phyloP scores from a whole-genome alignment of 2,329 filamentous ascomycete species.

The Ophiosphaerella narmari region DNA sequence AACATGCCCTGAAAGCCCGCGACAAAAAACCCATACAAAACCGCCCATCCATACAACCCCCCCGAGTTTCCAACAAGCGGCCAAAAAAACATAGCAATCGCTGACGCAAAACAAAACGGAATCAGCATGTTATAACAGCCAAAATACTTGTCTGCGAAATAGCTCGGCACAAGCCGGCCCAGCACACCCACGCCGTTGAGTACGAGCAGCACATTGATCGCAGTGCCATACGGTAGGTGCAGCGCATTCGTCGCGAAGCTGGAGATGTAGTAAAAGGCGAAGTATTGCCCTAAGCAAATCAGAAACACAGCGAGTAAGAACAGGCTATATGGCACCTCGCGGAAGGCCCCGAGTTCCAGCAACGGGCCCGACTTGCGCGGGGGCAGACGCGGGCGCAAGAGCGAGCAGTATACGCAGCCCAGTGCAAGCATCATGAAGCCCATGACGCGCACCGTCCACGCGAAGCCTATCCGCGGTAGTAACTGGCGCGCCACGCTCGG shows the following conservation, averaged over 20 bases:
- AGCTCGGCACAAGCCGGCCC: slow-evolving; percentile 58
- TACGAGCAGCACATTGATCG: slow-evolving; percentile 61
- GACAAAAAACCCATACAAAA: slow-evolving; percentile 52
- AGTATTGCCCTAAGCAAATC: slow-evolving; percentile 45
- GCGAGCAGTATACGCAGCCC: slow-evolving; percentile 39
- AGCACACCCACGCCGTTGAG: slow-evolving; percentile 62
- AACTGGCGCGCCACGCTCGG: slow-evolving; percentile 60
- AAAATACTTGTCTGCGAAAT: slow-evolving; percentile 57
- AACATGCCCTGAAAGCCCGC: slow-evolving; percentile 54
- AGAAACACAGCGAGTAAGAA: slow-evolving; percentile 43
- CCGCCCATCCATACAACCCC: slow-evolving; percentile 51
- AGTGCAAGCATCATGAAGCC: slow-evolving; percentile 63
- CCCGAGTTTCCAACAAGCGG: slow-evolving; percentile 51
- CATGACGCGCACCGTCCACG: slow-evolving; percentile 67
- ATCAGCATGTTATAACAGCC: slow-evolving; percentile 63
- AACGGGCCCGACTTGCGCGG: slow-evolving; percentile 50
- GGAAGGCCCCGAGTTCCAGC: slow-evolving; percentile 49
- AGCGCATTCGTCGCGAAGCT: slow-evolving; percentile 49
- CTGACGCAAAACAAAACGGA: slow-evolving; percentile 54
- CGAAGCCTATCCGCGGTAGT: slow-evolving; percentile 64
- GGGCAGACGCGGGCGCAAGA: slow-evolving; percentile 50
- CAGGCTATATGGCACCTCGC: slow-evolving; percentile 47
- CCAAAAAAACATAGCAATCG: slow-evolving; percentile 62
- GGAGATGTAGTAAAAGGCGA: slow-evolving; percentile 54
- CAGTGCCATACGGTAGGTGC: slow-evolving; percentile 54